phyloP scores from a whole-genome alignment of 2,329 filamentous ascomycete species.

The Endothia cerciana region DNA sequence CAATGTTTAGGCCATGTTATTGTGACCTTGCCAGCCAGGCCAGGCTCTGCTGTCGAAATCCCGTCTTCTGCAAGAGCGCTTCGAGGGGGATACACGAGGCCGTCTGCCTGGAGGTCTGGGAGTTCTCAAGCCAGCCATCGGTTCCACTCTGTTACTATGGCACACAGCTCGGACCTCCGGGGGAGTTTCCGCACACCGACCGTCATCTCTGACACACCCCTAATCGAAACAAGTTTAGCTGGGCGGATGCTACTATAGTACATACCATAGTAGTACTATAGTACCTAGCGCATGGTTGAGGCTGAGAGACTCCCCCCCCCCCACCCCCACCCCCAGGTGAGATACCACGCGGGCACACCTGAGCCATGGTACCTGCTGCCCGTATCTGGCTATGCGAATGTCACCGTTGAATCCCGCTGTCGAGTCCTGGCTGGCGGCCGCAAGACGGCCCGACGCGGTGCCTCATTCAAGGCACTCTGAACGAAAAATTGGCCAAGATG shows the following conservation, averaged over 20 bases:
- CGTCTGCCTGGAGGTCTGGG: not conserved
- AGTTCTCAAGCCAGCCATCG: not conserved
- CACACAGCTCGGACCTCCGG: constrained; percentile 15
- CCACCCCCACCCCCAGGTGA: too few species aligned
- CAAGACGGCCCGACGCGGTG: not conserved
- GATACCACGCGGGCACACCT: not conserved
- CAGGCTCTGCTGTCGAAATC: too few species aligned
- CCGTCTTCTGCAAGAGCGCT: not conserved
- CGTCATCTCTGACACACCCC: not conserved
- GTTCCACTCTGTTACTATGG: not conserved
- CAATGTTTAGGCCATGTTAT: too few species aligned
- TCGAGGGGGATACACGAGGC: not conserved
- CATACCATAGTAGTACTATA: too few species aligned
- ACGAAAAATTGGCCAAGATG: not conserved
- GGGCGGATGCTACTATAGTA: not conserved
- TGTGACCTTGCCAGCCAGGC: too few species aligned
- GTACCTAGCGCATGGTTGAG: constrained; percentile 10
- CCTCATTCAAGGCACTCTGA: not conserved
- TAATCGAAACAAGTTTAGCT: not conserved
- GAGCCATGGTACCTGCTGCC: not conserved
- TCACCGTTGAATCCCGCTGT: not conserved
- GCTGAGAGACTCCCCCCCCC: constrained; percentile 18
- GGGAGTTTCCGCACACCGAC: not conserved
- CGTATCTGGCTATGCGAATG: not conserved
- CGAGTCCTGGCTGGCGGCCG: not conserved